A percentile compares a stretch with the other conserved stretches of the same genome.
phyloP scores from a whole-genome alignment of 2,329 filamentous ascomycete genomes.

The Arthrobotrys megalospora region DNA sequence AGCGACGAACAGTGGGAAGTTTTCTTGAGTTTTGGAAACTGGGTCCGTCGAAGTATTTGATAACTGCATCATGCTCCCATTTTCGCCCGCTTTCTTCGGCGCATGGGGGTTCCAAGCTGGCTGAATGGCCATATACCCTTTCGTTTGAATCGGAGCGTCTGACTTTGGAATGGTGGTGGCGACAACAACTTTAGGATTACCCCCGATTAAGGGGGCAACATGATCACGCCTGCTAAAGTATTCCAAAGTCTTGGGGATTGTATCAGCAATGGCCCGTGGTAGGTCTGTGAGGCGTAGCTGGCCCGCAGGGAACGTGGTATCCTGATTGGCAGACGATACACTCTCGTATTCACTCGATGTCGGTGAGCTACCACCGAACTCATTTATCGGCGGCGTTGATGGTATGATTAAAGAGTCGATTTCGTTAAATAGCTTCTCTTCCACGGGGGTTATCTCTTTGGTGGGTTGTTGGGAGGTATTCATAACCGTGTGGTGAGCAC shows the following conservation, averaged over 20 bases:
- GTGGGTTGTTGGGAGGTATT: neutral
- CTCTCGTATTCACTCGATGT: constrained; percentile 37
- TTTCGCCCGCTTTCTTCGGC: constrained; percentile 38
- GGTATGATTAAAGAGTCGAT: neutral
- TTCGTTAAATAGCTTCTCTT: neutral
- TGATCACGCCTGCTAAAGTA: constrained; percentile 47
- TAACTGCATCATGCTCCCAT: constrained; percentile 54
- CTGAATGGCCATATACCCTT: constrained; percentile 47
- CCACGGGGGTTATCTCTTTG: neutral
- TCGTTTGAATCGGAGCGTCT: constrained; percentile 44
- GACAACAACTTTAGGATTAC: constrained; percentile 19
- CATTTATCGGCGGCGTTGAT: no score
- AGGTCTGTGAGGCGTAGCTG: constrained; percentile 25
- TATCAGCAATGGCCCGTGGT: neutral
- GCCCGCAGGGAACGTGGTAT: constrained; percentile 35
- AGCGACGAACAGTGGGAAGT: constrained; percentile 47
- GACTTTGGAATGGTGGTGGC: neutral
- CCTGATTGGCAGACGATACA: constrained; percentile 2
- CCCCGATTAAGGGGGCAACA: constrained; percentile 39
- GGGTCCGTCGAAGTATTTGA: constrained; percentile 14
- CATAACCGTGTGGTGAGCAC: neutral
- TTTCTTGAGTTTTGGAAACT: constrained; percentile 28
- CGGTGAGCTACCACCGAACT: neutral
- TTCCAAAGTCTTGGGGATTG: constrained; percentile 19
- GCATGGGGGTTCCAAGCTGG: constrained; percentile 55